Base-by-base conservation (phyloP, 257 asterid genomes). In the Striga asiatica region DNA sequence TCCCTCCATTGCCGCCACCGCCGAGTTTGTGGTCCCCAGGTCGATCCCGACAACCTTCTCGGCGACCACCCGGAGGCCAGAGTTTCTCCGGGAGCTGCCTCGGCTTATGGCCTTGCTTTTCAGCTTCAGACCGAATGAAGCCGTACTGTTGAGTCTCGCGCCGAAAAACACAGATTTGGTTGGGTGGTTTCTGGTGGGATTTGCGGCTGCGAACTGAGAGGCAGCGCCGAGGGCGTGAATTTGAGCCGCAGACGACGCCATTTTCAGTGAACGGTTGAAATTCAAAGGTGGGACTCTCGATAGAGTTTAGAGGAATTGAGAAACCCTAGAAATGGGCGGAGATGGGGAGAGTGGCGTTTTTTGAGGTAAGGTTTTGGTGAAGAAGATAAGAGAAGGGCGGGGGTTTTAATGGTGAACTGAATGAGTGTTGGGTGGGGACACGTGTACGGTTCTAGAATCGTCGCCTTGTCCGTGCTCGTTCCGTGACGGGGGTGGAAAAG, bases 1-100 rank as follows among this genome's bases (percentile, higher is more conserved):
- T 35, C 96, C 96, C 47, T 87, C 96, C 96, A 87, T 87, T 0
- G 94, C 96, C 21, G 94, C 96, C 50, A 87, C 96, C 0, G 96
- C 96, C 0, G 96, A 87, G 47, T 87, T 87, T 4, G 96, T 87
- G 2, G 96, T 87, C 22, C 96, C 96, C 49, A 87, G 66, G 47
- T 87, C 96, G 65, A 87, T 87, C 39, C 96, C 96, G 18, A 83
- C 96, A 24, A 84, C 94, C 60, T 87, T 87, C 76, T 87, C 96
- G 38, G 94, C 87, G 17, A 84, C 94, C 0, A 84, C 89, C 1
- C 94, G 87, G 19, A 87, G 28, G 25, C 74, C 18, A 23, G 67
- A 22, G 61, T 48, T 39, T 5, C 76, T 63, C 4, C 65, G 68
- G 16, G 41, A 57, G 60, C 50, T 12, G 58, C 57, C 24, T 55